phyloP scores from a whole-genome alignment of 371 early-diverging fungal species.

The Blakeslea trispora region DNA sequence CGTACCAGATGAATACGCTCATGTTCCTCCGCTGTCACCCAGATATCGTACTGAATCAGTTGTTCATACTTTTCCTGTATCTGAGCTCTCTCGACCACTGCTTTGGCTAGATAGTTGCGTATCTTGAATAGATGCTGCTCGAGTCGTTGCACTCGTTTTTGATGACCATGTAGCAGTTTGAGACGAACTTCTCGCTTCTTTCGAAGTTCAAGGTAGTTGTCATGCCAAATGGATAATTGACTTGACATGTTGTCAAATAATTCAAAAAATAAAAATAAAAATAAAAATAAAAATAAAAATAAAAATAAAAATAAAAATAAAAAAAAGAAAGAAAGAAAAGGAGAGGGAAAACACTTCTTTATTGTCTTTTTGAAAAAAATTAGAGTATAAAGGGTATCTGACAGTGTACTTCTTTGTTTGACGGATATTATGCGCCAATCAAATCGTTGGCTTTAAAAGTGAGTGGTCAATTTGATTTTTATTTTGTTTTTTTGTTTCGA shows the following conservation, averaged over 20 bases:
- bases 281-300: not conserved
- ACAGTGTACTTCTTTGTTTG: not conserved
- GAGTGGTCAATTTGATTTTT: not conserved
- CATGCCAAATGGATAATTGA: constrained; percentile 1
- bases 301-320: too few species aligned
- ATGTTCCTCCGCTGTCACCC: constrained; percentile 26
- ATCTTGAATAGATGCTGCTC: constrained; percentile 13
- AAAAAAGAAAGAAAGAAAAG: too few species aligned
- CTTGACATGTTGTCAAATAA: not conserved
- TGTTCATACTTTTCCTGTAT: constrained; percentile 1
- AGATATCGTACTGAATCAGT: constrained; percentile 9
- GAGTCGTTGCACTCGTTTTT: constrained; percentile 15
- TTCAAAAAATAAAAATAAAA: not conserved
- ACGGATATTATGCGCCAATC: too few species aligned
- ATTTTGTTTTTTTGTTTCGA: constrained; percentile 4
- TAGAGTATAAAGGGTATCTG: not conserved
- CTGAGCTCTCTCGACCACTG: not conserved
- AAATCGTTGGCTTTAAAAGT: too few species aligned
- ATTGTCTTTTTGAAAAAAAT: too few species aligned
- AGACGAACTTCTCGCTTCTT: constrained; percentile 15
- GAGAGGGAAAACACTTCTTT: too few species aligned
- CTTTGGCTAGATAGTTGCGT: constrained; percentile 8
- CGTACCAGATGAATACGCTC: constrained; percentile 12
- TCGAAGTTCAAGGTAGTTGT: constrained; percentile 12
- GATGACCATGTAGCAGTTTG: constrained; percentile 9